A percentile compares a stretch with the other conserved stretches of the same genome.
Evolutionary conservation across 2,329 filamentous ascomycete species (phyloP).

Genomic region (Paecilomyces niveus): DNA sequence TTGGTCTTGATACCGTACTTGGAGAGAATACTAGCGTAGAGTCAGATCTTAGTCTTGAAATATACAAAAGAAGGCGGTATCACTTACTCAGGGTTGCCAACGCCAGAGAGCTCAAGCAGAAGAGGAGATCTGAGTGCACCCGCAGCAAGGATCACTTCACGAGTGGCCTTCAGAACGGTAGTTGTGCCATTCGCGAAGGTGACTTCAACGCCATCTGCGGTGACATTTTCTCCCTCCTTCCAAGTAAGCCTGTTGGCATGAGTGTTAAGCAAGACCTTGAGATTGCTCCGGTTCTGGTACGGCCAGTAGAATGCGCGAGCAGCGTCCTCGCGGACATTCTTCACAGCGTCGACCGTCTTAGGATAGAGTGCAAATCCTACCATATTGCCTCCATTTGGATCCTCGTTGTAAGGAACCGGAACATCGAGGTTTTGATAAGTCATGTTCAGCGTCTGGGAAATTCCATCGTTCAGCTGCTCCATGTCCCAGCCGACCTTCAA

Average conservation of each 20-base stretch:
- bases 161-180: conserved; percentile 22
- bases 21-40: conserved; percentile 14
- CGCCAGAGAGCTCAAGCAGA: conserved; percentile 53
- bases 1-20: conserved; percentile 17
- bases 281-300: conserved; percentile 32
- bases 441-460: conserved; percentile 25
- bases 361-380: conserved; percentile 39
- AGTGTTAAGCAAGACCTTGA: conserved; percentile 38
- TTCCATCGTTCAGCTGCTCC: conserved; percentile 12
- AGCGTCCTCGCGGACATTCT: conserved; percentile 39
- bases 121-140: conserved; percentile 52
- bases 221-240: conserved; percentile 11
- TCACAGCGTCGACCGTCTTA: conserved; percentile 32
- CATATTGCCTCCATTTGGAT: conserved; percentile 39
- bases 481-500: conserved; percentile 19
- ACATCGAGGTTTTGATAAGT: conserved; percentile 30
- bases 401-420: conserved; percentile 30
- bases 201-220: conserved; percentile 24
- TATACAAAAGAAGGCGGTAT: not conserved
- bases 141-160: conserved; percentile 54
- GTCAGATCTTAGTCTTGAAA: not conserved
- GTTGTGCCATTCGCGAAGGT: conserved; percentile 16
- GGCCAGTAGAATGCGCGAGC: conserved; percentile 44
- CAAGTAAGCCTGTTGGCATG: conserved; percentile 36
- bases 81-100: conserved; percentile 38